phyloP scores from a whole-genome alignment of 2,329 filamentous ascomycete species.

The Aspergillus neotritici region DNA sequence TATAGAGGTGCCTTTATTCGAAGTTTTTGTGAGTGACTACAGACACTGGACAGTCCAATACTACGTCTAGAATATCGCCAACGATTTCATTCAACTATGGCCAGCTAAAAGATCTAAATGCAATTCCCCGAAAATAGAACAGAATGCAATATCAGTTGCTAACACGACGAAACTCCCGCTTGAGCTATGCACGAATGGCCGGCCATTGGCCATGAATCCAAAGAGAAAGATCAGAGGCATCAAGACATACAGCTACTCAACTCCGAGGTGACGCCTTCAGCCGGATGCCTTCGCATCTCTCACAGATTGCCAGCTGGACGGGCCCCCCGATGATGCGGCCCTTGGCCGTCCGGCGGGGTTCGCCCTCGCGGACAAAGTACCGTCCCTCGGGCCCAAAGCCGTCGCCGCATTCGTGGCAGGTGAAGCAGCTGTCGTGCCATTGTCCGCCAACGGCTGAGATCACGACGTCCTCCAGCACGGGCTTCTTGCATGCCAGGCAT shows the following conservation, averaged over 20 bases:
- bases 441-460: slow-evolving; percentile 82
- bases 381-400: slow-evolving; percentile 55
- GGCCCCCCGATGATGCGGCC: slow-evolving; percentile 44
- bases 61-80: too few relatives aligned
- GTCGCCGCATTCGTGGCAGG: slow-evolving; percentile 62
- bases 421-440: slow-evolving; percentile 92
- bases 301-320: slow-evolving; percentile 57
- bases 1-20: too few relatives aligned
- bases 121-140: too few relatives aligned
- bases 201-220: background rate
- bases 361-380: slow-evolving; percentile 57
- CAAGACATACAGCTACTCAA: slow-evolving; percentile 12
- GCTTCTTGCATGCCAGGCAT: slow-evolving; percentile 75
- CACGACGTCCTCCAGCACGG: slow-evolving; percentile 85
- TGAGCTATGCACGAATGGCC: too few relatives aligned
- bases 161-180: too few relatives aligned
- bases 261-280: slow-evolving; percentile 49
- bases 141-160: too few relatives aligned
- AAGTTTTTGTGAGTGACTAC: too few relatives aligned
- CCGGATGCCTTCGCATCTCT: slow-evolving; percentile 56
- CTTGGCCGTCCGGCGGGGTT: slow-evolving; percentile 40
- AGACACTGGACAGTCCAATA: too few relatives aligned
- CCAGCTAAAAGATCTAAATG: too few relatives aligned
- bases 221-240: slow-evolving; percentile 2
- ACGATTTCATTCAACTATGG: too few relatives aligned